Evolutionary conservation across 1,139 yeast genomes (phyloP).

Genomic region (Hyphopichia burtonii): DNA sequence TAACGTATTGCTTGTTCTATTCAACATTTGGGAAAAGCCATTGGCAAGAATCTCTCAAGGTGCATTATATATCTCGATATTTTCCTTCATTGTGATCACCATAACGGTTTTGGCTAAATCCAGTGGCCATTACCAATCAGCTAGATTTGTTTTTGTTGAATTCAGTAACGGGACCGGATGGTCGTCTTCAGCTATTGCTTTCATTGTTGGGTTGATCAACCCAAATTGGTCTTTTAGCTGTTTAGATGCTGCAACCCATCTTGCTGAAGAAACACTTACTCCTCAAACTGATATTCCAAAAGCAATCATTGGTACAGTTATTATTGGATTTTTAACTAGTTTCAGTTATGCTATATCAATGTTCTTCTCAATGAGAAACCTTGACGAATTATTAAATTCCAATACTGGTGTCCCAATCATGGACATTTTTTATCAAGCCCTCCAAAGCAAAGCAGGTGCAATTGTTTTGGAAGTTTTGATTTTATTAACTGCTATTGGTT

Average conservation of each 20-base stretch:
- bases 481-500: constrained; percentile 39
- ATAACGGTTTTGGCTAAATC: constrained; percentile 51
- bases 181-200: constrained; percentile 58
- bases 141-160: constrained; percentile 60
- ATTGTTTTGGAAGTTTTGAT: constrained; percentile 33
- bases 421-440: constrained; percentile 41
- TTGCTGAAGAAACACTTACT: constrained; percentile 39
- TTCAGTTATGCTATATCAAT: constrained; percentile 41
- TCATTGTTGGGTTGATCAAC: constrained; percentile 44
- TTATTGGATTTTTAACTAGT: constrained; percentile 41
- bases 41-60: constrained; percentile 52
- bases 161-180: constrained; percentile 68
- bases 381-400: constrained; percentile 26
- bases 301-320: constrained; percentile 43
- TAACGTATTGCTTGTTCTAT: constrained; percentile 42
- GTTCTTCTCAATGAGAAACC: constrained; percentile 39
- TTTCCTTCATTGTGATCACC: constrained; percentile 54
- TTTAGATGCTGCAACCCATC: constrained; percentile 43
- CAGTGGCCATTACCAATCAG: constrained; percentile 48
- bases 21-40: constrained; percentile 58
- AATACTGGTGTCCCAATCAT: constrained; percentile 41
- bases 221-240: constrained; percentile 47
- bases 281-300: constrained; percentile 43
- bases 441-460: constrained; percentile 37
- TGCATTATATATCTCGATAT: constrained; percentile 54